Evolutionary conservation across 2,329 filamentous ascomycete species (phyloP), one percentile per base, ranked within the genome.

Genomic region (Alternaria arbusti): DNA sequence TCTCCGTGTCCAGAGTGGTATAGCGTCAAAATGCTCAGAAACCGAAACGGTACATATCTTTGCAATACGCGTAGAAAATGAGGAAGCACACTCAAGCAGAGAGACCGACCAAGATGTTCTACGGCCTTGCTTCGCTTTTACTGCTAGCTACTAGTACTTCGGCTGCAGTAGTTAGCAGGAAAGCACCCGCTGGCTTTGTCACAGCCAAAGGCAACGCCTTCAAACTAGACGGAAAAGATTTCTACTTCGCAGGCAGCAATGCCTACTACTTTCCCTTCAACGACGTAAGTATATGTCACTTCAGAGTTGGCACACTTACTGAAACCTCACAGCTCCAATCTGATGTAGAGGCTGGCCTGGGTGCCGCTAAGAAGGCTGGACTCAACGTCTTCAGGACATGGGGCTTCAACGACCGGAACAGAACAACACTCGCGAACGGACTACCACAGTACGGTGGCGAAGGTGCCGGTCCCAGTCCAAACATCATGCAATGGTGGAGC

Each of bases 391-490:
- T 88, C 71, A 83, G 86, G 25, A 87, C 85, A 9, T 87, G 86
- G 86, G 85, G 84, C 15, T 87, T 87, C 80, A 86, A 87, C 69
- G 86, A 87, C 74, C 85, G 84, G 70, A 88, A 87, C 70, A 77
- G 75, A 23, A 86, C 85, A 0, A 83, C 82, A 54, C 63, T 73
- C 47, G 59, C 74, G 12, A 69, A 76, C 17, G 85, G 85, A 6
- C 74, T 87, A 5, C 86, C 86, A 1, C 75, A 85, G 64, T 87
- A 87, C 57, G 85, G 84, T 43, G 82, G 79, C 13, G 85, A 86
- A 64, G 82, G 82, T 5, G 82, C 83, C 4, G 84, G 82, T 0
- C 78, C 77, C 0, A 83, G 81, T 22, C 79, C 82, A 3, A 79
- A 83, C 6, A 80, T 85, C 6, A 82, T 87, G 66, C 85, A 87